These are phyloP conservation scores for Aspergillus quadrilineatus DNA, from an alignment of 2,329 filamentous ascomycete genomes.

Conservation along the genomic window DNA sequence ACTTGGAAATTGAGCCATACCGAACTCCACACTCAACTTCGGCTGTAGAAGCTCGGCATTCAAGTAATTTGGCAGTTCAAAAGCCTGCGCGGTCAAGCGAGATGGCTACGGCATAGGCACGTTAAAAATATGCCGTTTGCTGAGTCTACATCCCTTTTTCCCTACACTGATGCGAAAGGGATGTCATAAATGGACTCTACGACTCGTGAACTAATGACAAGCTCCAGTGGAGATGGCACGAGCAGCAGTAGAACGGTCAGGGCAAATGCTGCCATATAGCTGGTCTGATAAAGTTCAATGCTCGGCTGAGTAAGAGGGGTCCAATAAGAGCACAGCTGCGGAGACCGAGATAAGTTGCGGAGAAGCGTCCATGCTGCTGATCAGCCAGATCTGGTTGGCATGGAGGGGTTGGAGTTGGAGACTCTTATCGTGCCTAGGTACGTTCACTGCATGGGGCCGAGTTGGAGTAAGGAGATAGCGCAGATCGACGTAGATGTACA, in stretches of 20 bases:
- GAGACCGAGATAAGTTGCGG: neutral
- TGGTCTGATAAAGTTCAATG: neutral
- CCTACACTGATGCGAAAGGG: no score
- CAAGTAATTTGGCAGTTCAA: no score
- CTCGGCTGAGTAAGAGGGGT: neutral
- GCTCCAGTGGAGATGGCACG: no score
- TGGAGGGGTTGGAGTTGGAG: neutral
- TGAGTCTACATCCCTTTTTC: no score
- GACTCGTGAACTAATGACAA: no score
- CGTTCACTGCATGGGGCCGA: neutral
- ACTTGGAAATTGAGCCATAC: neutral
- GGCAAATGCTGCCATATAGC: neutral
- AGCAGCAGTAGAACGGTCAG: neutral
- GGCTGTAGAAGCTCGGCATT: no score
- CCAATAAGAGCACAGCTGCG: neutral
- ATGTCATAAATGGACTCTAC: no score
- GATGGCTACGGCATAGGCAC: no score
- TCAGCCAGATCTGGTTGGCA: neutral
- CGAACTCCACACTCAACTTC: no score
- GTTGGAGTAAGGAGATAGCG: neutral
- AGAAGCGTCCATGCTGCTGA: neutral
- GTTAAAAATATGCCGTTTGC: no score
- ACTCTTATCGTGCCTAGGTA: neutral
- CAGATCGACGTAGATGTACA: no score
- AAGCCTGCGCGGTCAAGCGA: no score